Percentiles rank a stretch among this genome's conserved stretches.
phyloP scores from a whole-genome alignment of 805 yeast species.

The Pichia kluyveri region DNA sequence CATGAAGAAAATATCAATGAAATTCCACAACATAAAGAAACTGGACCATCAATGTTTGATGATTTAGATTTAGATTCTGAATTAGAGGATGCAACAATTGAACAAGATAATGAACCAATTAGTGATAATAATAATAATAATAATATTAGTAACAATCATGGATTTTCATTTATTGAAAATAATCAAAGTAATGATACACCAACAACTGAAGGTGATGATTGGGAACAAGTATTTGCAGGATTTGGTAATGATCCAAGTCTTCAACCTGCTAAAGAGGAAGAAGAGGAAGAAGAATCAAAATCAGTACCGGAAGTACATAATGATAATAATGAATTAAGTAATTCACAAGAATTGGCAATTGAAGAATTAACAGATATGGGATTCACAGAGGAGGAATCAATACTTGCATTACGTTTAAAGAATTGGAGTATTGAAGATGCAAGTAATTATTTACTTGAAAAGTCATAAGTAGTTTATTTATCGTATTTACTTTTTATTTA shows the following conservation, averaged over 20 bases:
- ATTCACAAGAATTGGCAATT: conserved; percentile 40
- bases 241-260: conserved; percentile 49
- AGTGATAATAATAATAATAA: conserved; percentile 4
- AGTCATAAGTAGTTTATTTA: conserved; percentile 32
- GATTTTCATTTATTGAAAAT: conserved; percentile 18
- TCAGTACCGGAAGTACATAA: not conserved
- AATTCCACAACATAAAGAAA: conserved; percentile 5
- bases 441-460: conserved; percentile 74
- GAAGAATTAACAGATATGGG: conserved; percentile 89
- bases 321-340: conserved; percentile 1
- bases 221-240: conserved; percentile 92
- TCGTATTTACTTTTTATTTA: conserved; percentile 3
- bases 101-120: conserved; percentile 11
- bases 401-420: conserved; percentile 57
- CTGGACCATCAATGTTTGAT: conserved; percentile 21
- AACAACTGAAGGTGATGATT: conserved; percentile 50
- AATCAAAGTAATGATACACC: conserved; percentile 2
- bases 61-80: conserved; percentile 26
- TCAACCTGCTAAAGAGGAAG: conserved; percentile 12
- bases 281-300: not conserved
- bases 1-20: conserved; percentile 6
- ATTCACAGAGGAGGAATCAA: conserved; percentile 56
- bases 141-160: conserved; percentile 8
- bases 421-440: conserved; percentile 78
- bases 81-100: conserved; percentile 25